These are phyloP conservation scores for Skeletonema grethae DNA, from an alignment of 108 stramenopile genomes.

Conservation along the genomic window DNA sequence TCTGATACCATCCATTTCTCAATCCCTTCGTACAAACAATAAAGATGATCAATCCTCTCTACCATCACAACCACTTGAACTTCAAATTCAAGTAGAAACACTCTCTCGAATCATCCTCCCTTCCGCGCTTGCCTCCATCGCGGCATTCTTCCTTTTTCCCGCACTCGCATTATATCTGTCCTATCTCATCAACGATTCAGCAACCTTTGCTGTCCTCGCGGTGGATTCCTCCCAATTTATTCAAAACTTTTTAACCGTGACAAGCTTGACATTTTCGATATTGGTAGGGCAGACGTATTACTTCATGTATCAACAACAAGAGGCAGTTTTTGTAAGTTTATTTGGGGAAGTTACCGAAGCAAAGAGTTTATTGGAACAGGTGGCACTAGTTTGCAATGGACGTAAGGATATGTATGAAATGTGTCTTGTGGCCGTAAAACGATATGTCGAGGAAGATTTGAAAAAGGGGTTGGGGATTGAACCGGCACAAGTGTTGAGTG, in stretches of 20 bases:
- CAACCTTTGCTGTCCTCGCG: conserved; percentile 77
- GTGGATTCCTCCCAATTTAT: conserved; percentile 86
- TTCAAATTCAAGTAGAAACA: conserved; percentile 48
- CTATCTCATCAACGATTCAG: conserved; percentile 71
- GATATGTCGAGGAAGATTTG: conserved; percentile 76
- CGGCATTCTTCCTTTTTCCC: conserved; percentile 64
- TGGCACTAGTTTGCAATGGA: conserved; percentile 83
- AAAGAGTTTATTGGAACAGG: conserved; percentile 87
- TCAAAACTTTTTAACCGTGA: conserved; percentile 84
- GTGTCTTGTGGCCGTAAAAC: conserved; percentile 43
- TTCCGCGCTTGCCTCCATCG: conserved; percentile 51
- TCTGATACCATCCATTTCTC: background rate
- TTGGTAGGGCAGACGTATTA: conserved; percentile 88
- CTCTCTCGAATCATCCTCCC: conserved; percentile 72
- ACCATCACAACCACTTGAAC: background rate
- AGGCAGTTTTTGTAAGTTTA: conserved; percentile 77
- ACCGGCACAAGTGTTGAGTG: conserved; percentile 69
- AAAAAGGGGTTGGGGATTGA: conserved; percentile 60
- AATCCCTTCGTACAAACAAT: background rate
- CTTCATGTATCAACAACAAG: conserved; percentile 89
- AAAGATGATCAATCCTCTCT: background rate
- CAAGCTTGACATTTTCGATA: conserved; percentile 77
- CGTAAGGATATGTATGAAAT: conserved; percentile 68
- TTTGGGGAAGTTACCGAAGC: conserved; percentile 92
- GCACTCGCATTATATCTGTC: conserved; percentile 55